Conservation (phyloP, 129 eudicot species). For the Erigeron canadensis region DNA sequence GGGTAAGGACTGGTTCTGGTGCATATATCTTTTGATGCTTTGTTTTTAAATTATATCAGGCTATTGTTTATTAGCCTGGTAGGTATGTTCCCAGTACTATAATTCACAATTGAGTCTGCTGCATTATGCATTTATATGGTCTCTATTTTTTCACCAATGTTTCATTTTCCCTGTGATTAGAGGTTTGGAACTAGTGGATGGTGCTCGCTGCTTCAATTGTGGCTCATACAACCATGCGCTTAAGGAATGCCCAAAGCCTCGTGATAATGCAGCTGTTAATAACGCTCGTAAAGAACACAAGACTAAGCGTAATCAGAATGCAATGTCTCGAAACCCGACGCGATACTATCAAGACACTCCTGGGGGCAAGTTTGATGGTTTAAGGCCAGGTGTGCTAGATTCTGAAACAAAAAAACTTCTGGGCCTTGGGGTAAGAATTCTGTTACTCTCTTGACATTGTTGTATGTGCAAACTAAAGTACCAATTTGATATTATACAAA, state of each 20-base stretch:
- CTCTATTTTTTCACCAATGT: neutral
- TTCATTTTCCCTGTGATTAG: constrained; percentile 30
- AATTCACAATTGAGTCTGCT: neutral
- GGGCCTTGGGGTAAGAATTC: constrained; percentile 70
- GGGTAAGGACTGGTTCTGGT: constrained; percentile 43
- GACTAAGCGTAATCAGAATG: constrained; percentile 59
- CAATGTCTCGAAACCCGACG: constrained; percentile 69
- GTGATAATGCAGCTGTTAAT: constrained; percentile 76
- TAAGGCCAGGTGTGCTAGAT: constrained; percentile 80
- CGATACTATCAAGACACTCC: constrained; percentile 83
- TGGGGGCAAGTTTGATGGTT: constrained; percentile 88
- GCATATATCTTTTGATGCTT: constrained; percentile 4
- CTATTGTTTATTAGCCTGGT: neutral
- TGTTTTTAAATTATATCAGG: neutral
- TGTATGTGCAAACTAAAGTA: neutral
- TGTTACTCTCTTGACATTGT: constrained; percentile 3
- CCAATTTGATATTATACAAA: neutral
- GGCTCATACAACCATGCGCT: constrained; percentile 80
- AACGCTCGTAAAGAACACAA: constrained; percentile 79
- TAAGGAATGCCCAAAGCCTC: constrained; percentile 91
- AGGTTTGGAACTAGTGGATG: constrained; percentile 55
- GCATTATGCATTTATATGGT: neutral
- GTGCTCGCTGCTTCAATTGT: constrained; percentile 92
- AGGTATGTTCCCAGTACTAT: neutral
- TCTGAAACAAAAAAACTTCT: constrained; percentile 70